These are phyloP conservation scores for Acacia concinna DNA, from an alignment of 331 rosid genomes.

Conservation along the genomic window DNA sequence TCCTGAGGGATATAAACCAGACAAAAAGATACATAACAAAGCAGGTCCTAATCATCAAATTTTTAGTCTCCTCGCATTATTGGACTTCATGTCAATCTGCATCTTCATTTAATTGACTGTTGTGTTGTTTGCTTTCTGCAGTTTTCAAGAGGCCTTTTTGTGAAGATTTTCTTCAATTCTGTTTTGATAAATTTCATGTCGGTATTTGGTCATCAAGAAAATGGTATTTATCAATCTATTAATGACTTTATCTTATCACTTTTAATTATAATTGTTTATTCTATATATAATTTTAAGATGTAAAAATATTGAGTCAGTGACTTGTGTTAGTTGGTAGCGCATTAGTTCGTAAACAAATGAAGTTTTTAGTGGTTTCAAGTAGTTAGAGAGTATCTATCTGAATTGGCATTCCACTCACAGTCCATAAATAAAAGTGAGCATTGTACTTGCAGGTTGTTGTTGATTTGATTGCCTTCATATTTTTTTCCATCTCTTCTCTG, in stretches of 20 bases:
- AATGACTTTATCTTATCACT: slow-evolving; percentile 30
- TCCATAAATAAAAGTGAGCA: background rate
- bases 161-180: slow-evolving; percentile 72
- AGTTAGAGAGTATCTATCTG: background rate
- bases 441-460: background rate
- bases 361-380: background rate
- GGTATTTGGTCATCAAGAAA: slow-evolving; percentile 93
- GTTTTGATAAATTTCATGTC: slow-evolving; percentile 81
- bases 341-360: background rate
- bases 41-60: slow-evolving; percentile 51
- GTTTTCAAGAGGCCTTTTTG: slow-evolving; percentile 93
- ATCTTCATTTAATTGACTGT: slow-evolving; percentile 26
- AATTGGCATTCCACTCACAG: background rate
- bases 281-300: slow-evolving; percentile 15
- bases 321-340: background rate
- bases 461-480: background rate
- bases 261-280: slow-evolving; percentile 13
- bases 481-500: background rate
- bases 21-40: slow-evolving; percentile 45
- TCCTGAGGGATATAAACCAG: slow-evolving; percentile 40
- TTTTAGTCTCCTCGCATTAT: slow-evolving; percentile 7
- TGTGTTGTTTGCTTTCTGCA: slow-evolving; percentile 36
- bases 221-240: slow-evolving; percentile 53
- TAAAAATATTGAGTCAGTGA: background rate
- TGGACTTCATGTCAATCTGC: slow-evolving; percentile 17